Conservation (phyloP, 306 rosid species). For the Hippophae tibetana region DNA sequence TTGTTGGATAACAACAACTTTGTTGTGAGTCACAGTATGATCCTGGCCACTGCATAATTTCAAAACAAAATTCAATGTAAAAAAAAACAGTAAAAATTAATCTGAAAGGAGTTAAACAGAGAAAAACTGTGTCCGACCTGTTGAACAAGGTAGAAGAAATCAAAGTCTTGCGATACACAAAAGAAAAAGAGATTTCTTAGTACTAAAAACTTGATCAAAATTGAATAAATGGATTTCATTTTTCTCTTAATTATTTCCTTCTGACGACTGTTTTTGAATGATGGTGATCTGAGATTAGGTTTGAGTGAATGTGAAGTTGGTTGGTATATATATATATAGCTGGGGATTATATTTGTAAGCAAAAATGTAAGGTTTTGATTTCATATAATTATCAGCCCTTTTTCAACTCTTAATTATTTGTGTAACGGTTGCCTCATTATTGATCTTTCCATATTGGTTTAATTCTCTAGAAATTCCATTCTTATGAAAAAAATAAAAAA, state of each 20-base stretch:
- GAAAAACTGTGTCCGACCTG: slow-evolving; percentile 6
- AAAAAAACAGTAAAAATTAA: neutral
- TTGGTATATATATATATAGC: too few species aligned
- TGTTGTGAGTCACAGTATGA: slow-evolving; percentile 61
- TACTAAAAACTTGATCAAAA: slow-evolving; percentile 15
- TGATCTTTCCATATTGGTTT: too few species aligned
- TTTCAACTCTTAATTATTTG: too few species aligned
- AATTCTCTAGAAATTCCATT: too few species aligned
- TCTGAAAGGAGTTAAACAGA: neutral
- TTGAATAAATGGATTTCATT: slow-evolving; percentile 12
- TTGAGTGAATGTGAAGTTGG: too few species aligned
- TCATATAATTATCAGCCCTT: too few species aligned
- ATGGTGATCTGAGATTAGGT: too few species aligned
- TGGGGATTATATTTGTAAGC: too few species aligned
- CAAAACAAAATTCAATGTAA: neutral
- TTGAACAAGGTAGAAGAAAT: slow-evolving; percentile 33
- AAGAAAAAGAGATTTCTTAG: slow-evolving; percentile 14
- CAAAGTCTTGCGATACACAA: slow-evolving; percentile 22
- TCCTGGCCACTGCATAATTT: slow-evolving; percentile 70
- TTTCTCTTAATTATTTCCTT: neutral
- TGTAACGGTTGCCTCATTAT: too few species aligned
- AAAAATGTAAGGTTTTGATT: too few species aligned
- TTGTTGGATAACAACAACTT: slow-evolving; percentile 68
- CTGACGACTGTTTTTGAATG: too few species aligned
- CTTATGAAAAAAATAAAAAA: too few species aligned